A percentile compares a stretch with the other conserved stretches of the same genome.
Conservation (phyloP, 2,329 filamentous ascomycete genomes). For the Beauveria medogensis region DNA sequence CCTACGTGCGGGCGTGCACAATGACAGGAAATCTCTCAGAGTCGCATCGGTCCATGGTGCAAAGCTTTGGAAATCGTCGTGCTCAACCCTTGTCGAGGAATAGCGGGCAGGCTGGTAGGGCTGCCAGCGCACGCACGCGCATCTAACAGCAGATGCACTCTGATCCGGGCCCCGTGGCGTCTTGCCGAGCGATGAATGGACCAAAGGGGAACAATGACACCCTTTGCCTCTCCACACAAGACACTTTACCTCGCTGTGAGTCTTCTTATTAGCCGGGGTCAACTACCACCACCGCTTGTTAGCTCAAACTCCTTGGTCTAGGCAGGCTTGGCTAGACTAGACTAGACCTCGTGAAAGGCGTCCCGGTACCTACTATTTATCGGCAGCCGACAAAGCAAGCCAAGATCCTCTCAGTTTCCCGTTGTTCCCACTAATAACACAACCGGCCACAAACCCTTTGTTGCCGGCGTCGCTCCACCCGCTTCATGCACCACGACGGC, state of each 20-base stretch:
- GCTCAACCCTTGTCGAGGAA: background rate
- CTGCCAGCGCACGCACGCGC: background rate
- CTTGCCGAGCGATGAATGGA: constrained; percentile 6
- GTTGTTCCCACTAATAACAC: too few relatives aligned
- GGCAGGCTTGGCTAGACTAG: background rate
- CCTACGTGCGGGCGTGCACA: background rate
- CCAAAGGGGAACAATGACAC: background rate
- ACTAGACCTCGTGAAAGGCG: background rate
- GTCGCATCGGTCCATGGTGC: background rate
- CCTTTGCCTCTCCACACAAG: background rate
- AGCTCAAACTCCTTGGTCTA: too few relatives aligned
- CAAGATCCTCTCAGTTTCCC: background rate
- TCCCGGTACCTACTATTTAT: background rate
- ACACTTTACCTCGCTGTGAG: background rate
- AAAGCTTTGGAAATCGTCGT: background rate
- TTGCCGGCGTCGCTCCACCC: background rate
- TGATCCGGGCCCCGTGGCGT: constrained; percentile 4
- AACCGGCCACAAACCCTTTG: background rate
- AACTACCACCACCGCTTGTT: background rate
- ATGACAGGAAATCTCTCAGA: background rate
- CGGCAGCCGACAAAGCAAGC: background rate
- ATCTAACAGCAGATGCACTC: background rate
- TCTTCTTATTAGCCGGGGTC: too few relatives aligned
- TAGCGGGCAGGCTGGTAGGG: background rate
- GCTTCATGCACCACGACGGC: constrained; percentile 4